These are phyloP conservation scores for Flammula alnicola DNA, from an alignment of 1,284 basidiomycete genomes.

Conservation along the genomic window DNA sequence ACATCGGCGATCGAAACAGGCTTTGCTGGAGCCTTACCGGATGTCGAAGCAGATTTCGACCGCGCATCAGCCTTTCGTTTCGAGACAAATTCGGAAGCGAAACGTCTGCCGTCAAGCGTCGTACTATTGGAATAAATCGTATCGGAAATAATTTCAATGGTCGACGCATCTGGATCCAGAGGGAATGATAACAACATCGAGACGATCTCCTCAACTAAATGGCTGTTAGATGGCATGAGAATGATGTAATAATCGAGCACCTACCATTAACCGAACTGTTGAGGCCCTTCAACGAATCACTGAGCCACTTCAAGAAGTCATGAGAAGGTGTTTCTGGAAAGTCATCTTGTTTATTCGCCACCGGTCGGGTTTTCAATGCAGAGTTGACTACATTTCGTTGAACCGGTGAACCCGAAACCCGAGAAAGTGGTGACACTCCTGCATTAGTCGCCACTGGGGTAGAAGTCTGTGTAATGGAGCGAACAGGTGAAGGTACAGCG, in stretches of 20 bases:
- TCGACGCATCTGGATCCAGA: constrained; percentile 81
- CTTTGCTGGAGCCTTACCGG: constrained; percentile 50
- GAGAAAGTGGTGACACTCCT: constrained; percentile 37
- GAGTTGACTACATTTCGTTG: constrained; percentile 27
- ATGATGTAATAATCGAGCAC: constrained; percentile 28
- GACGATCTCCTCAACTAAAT: constrained; percentile 88
- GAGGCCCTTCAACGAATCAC: constrained; percentile 86
- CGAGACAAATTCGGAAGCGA: constrained; percentile 89
- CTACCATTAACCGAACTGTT: constrained; percentile 81
- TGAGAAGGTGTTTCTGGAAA: constrained; percentile 69
- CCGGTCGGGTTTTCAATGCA: constrained; percentile 44
- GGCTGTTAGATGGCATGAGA: constrained; percentile 18
- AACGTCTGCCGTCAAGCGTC: constrained; percentile 93
- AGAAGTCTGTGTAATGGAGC: constrained; percentile 35
- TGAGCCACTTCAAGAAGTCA: constrained; percentile 94
- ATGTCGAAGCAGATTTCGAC: constrained; percentile 43
- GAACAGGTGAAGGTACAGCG: constrained; percentile 36
- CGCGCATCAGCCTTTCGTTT: constrained; percentile 83
- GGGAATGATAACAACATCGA: constrained; percentile 92
- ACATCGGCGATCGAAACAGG: constrained; percentile 82
- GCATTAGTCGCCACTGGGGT: constrained; percentile 20
- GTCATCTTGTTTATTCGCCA: constrained; percentile 58
- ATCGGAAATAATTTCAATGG: constrained; percentile 90
- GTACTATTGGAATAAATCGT: constrained; percentile 92
- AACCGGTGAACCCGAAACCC: constrained; percentile 20